Conservation (phyloP, 176 grass and related monocot genomes). For the Carex myosuroides region DNA sequence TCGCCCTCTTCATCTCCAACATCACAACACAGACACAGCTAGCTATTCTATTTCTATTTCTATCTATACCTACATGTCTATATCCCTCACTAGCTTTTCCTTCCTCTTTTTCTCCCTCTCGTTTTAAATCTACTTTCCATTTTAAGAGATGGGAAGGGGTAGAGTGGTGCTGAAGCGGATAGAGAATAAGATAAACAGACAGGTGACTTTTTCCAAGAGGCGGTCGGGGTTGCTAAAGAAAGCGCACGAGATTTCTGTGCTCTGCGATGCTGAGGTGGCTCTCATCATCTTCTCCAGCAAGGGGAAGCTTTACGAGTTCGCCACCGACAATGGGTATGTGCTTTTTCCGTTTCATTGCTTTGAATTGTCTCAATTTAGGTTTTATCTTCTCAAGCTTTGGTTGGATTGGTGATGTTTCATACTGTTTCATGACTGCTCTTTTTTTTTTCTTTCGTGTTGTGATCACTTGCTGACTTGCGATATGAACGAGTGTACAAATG, state of each 20-base stretch:
- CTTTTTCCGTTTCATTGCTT: neutral
- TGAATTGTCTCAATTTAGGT: neutral
- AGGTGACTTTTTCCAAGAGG: slow-evolving; percentile 95
- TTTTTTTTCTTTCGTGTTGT: neutral
- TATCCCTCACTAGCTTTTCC: neutral
- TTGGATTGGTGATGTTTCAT: neutral
- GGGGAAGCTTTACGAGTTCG: slow-evolving; percentile 89
- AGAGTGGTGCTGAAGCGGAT: slow-evolving; percentile 96
- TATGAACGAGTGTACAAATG: neutral
- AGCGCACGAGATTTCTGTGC: slow-evolving; percentile 89
- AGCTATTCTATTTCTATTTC: neutral
- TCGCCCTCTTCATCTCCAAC: slow-evolving; percentile 19
- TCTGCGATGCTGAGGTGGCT: slow-evolving; percentile 86
- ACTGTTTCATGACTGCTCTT: neutral
- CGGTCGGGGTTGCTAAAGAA: slow-evolving; percentile 81
- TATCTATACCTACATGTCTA: neutral
- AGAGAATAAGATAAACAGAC: slow-evolving; percentile 94
- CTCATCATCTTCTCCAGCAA: slow-evolving; percentile 92
- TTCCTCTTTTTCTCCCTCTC: neutral
- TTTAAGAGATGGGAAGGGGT: slow-evolving; percentile 64
- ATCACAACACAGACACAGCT: neutral
- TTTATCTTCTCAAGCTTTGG: neutral
- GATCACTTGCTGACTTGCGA: neutral
- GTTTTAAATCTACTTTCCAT: neutral
- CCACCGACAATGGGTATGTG: slow-evolving; percentile 51